A percentile compares a stretch with the other conserved stretches of the same genome.
phyloP scores from a whole-genome alignment of 257 asterid species.

The Solanum pinnatisectum region DNA sequence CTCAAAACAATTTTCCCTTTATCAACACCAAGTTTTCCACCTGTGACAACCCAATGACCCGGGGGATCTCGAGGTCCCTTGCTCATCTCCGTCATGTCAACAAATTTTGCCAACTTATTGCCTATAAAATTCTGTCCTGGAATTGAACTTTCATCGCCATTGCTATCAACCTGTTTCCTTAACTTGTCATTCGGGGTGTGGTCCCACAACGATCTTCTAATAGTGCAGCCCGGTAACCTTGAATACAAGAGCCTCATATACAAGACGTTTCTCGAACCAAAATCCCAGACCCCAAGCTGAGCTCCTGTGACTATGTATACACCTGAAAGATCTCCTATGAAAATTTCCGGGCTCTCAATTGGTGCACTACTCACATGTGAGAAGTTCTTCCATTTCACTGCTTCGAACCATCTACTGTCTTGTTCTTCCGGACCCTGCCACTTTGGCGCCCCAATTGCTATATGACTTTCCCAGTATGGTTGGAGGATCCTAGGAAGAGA shows the following conservation, averaged over 20 bases:
- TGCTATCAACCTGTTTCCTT: conserved; percentile 12
- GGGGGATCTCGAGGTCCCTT: conserved; percentile 75
- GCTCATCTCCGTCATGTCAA: conserved; percentile 55
- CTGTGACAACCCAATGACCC: conserved; percentile 85
- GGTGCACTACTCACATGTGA: conserved; percentile 83
- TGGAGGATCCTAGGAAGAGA: conserved; percentile 66
- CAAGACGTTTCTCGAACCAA: conserved; percentile 72
- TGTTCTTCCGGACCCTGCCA: conserved; percentile 95
- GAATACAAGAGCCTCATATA: conserved; percentile 67
- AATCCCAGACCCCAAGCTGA: conserved; percentile 87
- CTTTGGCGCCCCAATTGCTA: conserved; percentile 78
- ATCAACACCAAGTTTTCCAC: conserved; percentile 85
- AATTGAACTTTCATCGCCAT: conserved; percentile 34
- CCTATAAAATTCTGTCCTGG: conserved; percentile 30
- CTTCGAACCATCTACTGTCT: conserved; percentile 87
- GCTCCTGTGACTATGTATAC: conserved; percentile 71
- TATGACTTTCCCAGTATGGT: conserved; percentile 66
- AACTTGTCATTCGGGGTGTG: conserved; percentile 35
- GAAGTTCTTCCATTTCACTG: conserved; percentile 79
- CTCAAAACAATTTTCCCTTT: conserved; percentile 68
- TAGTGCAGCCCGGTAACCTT: conserved; percentile 64
- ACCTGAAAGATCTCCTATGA: conserved; percentile 48
- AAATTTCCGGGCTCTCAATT: conserved; percentile 58
- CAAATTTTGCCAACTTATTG: conserved; percentile 63
- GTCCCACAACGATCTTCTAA: conserved; percentile 69